Evolutionary conservation across 768 basidiomycete species (phyloP), one percentile per base, ranked within the genome.

Genomic region (Phylloporus rhodoxanthus): DNA sequence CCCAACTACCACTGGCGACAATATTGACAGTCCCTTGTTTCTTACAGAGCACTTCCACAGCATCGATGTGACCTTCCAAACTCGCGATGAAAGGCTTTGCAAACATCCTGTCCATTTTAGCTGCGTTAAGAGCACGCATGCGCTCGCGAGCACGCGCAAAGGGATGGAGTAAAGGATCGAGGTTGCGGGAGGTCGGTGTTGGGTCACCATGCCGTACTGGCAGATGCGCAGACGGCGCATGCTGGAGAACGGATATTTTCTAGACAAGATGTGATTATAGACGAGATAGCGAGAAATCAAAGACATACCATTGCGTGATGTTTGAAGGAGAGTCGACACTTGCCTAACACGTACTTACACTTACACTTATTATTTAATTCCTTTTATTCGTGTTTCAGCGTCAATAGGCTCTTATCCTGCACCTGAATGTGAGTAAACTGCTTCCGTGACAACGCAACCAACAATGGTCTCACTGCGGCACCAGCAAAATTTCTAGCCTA

Each of bases 101-200:
- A 63, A 98, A 97, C 72, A 99, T 91, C 51, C 90, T 76, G 45
- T 97, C 95, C 78, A 99, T 89, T 72, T 99, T 99, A 13, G 87
- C 87, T 2, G 96, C 96, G 55, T 93, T 95, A 40, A 97, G 66
- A 2, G 96, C 96, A 51, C 96, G 83, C 17, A 82, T 93, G 30
- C 95, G 89, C 71, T 99, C 96, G 45, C 96, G 74, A 5, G 92
- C 87, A 19, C 87, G 84, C 0, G 93, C 78, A 66, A 99, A 97
- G 3, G 96, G 96, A 62, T 99, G 96, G 69, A 91, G 83, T n/a
- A 91, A 73, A 0, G 95, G 93, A 64, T 97, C 85, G 38, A 98
- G 79, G 69, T 99, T 99, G 45, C 96, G 78, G 8, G 88, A 88
- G 3, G 83, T 82, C 0, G 94, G 95, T 0, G 87, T 88, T 13